Evolutionary conservation across 352 stramenopile species (phyloP).

Genomic region (Phytopythium delawarense): DNA sequence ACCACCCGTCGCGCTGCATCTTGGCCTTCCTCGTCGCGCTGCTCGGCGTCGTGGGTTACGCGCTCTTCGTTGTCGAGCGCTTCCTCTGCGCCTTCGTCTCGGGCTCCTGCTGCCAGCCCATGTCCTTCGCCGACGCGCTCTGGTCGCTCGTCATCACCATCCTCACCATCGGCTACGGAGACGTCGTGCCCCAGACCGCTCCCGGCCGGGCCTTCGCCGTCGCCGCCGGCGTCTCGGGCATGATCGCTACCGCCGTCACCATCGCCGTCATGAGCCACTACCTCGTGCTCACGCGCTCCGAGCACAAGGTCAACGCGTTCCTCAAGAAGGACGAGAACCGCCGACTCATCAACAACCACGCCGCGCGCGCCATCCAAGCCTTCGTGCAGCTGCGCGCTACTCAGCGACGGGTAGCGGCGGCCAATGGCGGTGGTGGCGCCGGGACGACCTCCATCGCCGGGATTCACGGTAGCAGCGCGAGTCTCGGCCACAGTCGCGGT

Average conservation of each 20-base stretch:
- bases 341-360: slow-evolving; percentile 51
- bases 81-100: slow-evolving; percentile 61
- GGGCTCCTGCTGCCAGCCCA: slow-evolving; percentile 51
- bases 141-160: slow-evolving; percentile 71
- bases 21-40: slow-evolving; percentile 35
- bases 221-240: slow-evolving; percentile 45
- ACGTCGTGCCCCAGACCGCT: slow-evolving; percentile 51
- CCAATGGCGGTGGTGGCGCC: slow-evolving; percentile 8
- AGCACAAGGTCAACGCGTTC: slow-evolving; percentile 80
- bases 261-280: slow-evolving; percentile 79
- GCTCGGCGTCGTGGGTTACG: slow-evolving; percentile 44
- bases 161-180: slow-evolving; percentile 70
- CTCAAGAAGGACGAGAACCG: slow-evolving; percentile 72
- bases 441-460: slow-evolving; percentile 2
- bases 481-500: background rate
- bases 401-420: slow-evolving; percentile 19
- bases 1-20: slow-evolving; percentile 50
- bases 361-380: slow-evolving; percentile 54
- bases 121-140: slow-evolving; percentile 46
- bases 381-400: slow-evolving; percentile 49
- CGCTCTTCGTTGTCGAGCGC: slow-evolving; percentile 63
- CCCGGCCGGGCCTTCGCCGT: slow-evolving; percentile 48
- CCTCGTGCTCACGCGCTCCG: slow-evolving; percentile 64
- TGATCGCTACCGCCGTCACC: slow-evolving; percentile 55
- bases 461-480: background rate